A percentile compares a stretch with the other conserved stretches of the same genome.
Conservation (phyloP, 108 stramenopile species). For the Nitzschia inconspicua region DNA sequence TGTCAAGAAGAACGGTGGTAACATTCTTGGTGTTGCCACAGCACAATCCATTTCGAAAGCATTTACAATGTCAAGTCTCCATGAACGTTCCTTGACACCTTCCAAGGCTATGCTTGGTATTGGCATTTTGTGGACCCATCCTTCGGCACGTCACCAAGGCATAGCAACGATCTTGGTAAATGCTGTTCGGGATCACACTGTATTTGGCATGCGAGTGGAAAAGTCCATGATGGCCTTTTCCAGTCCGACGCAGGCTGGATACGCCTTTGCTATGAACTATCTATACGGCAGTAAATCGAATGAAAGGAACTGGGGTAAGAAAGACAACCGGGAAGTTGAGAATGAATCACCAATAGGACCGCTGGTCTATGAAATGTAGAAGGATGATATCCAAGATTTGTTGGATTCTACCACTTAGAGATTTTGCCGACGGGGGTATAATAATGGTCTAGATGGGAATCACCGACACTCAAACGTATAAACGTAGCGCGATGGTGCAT, state of each 20-base stretch:
- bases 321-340: too few species aligned
- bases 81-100: slow-evolving; percentile 36
- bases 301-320: too few species aligned
- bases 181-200: slow-evolving; percentile 50
- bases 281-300: too few species aligned
- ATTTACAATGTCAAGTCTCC: slow-evolving; percentile 8
- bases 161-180: slow-evolving; percentile 68
- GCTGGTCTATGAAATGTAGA: too few species aligned
- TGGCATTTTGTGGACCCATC: slow-evolving; percentile 77
- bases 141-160: slow-evolving; percentile 41
- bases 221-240: slow-evolving; percentile 62
- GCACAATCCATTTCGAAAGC: neutral
- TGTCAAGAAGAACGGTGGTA: neutral
- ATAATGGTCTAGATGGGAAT: too few species aligned
- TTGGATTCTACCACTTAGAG: too few species aligned
- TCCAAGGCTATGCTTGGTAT: slow-evolving; percentile 60
- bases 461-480: too few species aligned
- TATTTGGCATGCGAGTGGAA: slow-evolving; percentile 66
- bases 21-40: slow-evolving; percentile 1
- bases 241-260: slow-evolving; percentile 76
- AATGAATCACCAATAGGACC: too few species aligned
- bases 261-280: slow-evolving; percentile 57
- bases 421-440: too few species aligned
- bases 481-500: too few species aligned
- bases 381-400: too few species aligned